phyloP scores from a whole-genome alignment of 83 land plant species.

The Picea abies region DNA sequence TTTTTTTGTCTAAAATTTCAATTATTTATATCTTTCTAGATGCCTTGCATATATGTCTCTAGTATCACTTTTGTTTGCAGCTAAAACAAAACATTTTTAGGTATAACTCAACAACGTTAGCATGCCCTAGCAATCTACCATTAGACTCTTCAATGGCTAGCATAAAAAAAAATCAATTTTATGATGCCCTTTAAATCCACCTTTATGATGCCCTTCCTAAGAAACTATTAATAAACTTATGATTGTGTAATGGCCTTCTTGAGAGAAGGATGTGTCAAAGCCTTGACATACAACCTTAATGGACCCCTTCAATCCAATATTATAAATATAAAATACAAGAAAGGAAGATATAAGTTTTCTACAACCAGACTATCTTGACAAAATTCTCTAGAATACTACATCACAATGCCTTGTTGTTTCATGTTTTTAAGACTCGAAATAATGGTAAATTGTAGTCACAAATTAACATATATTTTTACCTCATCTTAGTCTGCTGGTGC shows the following conservation, averaged over 20 bases:
- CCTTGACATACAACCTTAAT: background rate
- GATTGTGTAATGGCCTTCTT: background rate
- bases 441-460: background rate
- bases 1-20: background rate
- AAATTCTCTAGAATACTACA: background rate
- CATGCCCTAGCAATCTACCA: background rate
- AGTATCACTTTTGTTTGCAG: background rate
- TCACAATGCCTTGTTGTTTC: conserved; percentile 9
- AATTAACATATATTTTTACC: background rate
- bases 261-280: background rate
- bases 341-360: background rate
- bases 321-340: background rate
- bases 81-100: background rate
- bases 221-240: background rate
- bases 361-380: background rate
- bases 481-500: too few species aligned
- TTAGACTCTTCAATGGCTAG: background rate
- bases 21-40: background rate
- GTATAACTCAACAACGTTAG: background rate
- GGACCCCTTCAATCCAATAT: background rate
- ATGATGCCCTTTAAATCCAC: background rate
- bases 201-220: background rate
- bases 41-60: background rate
- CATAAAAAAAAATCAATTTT: background rate
- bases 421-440: background rate